Evolutionary conservation across 2,329 filamentous ascomycete species (phyloP), one percentile per base, ranked within the genome.

Genomic region (Akanthomyces dipterigenus): DNA sequence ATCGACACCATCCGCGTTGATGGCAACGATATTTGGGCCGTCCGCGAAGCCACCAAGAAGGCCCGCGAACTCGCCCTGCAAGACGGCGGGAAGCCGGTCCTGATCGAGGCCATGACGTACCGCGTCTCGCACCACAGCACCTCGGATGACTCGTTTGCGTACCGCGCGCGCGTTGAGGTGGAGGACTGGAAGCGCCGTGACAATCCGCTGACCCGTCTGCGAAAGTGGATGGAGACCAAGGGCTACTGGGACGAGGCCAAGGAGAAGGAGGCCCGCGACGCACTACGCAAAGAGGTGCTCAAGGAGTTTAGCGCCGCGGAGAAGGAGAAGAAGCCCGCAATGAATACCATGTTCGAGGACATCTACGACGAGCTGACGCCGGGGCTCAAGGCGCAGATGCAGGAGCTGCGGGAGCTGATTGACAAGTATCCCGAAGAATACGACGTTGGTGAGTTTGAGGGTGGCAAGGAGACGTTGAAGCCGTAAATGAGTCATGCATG

Each of bases 41-140:
- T 96, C 0, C 82, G 90, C 45, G 89, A 92, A 74, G 91, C 86
- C 0, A 95, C 90, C 26, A 85, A 85, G 69, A 83, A 84, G 71
- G 95, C 95, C 0, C 84, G 93, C 2, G 81, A 84, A 54, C 84
- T 93, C 70, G 93, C 93, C 0, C 81, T 98, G 3, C 79, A 88
- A 61, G 86, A 90, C 48, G 91, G 90, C n/a, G 90, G 91, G 4
- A 86, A 84, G 64, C 92, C 91, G 0, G 84, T 99, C 0, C 78
- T 99, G 8, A 88, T 99, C 45, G 95, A 99, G 76, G 92, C 92
- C 61, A 96, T 99, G 90, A 93, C 90, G 26, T 99, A 99, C 76
- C 91, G 95, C n/a, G 93, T 98, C 48, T 93, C 90, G 7, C 92
- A 99, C 72, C 95, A 99, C 77, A 96, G 91, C 75, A 99, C 95